Conservation (phyloP, 2,329 filamentous ascomycete genomes). For the Sclerotinia glacialis region DNA sequence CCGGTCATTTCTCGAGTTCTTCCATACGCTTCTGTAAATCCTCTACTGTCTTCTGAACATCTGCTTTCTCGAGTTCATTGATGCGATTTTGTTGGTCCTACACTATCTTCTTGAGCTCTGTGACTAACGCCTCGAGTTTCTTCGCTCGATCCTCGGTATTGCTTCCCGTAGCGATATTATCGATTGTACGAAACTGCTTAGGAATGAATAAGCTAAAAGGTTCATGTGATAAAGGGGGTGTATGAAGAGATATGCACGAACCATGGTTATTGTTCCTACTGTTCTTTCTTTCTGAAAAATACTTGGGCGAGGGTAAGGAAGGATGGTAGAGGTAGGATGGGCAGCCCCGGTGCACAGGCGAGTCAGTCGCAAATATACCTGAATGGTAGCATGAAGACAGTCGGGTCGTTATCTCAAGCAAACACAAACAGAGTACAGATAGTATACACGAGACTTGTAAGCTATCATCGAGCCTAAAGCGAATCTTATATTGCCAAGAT, state of each 20-base stretch:
- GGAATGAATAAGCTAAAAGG: not conserved
- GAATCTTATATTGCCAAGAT: not conserved
- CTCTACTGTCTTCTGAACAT: not conserved
- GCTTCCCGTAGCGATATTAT: not conserved
- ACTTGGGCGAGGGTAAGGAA: not conserved
- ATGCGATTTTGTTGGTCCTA: not conserved
- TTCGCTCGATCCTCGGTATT: not conserved
- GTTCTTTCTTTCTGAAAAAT: not conserved
- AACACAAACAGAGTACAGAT: not conserved
- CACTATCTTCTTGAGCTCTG: slow-evolving; percentile 7
- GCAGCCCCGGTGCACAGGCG: not conserved
- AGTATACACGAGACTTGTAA: not conserved
- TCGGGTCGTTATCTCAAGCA: not conserved
- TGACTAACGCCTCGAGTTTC: slow-evolving; percentile 2
- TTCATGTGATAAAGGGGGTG: not conserved
- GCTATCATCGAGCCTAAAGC: not conserved
- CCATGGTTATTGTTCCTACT: not conserved
- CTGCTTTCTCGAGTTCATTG: not conserved
- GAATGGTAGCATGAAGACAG: not conserved
- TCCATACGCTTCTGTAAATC: not conserved
- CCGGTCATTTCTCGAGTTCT: not conserved
- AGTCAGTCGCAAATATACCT: slow-evolving; percentile 1
- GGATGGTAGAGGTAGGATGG: not conserved
- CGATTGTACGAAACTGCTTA: slow-evolving; percentile 1
- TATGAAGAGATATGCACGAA: not conserved